phyloP scores from a whole-genome alignment of 2,329 filamentous ascomycete species.

The Penicillium palitans region DNA sequence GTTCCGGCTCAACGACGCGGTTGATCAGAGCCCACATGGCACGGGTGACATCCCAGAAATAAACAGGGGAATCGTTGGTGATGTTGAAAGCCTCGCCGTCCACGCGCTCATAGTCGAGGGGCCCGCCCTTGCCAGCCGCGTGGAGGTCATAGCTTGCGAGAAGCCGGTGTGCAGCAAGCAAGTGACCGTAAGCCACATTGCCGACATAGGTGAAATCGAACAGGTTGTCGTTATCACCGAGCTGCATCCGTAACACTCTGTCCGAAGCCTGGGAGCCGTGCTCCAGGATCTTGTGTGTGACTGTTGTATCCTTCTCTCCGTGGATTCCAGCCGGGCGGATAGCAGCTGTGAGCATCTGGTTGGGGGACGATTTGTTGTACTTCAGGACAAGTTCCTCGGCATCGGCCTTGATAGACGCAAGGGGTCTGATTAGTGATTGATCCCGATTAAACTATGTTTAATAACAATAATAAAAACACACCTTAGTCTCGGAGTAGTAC shows the following conservation, averaged over 20 bases:
- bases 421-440: slow-evolving; percentile 2
- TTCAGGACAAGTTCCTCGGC: slow-evolving; percentile 79
- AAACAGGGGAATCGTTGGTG: slow-evolving; percentile 83
- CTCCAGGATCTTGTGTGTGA: slow-evolving; percentile 71
- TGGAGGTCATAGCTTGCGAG: slow-evolving; percentile 55
- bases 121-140: slow-evolving; percentile 54
- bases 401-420: slow-evolving; percentile 55
- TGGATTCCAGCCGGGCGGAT: slow-evolving; percentile 88
- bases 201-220: slow-evolving; percentile 71
- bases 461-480: slow-evolving; percentile 40
- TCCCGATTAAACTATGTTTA: neutral
- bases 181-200: slow-evolving; percentile 75
- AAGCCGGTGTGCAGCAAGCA: slow-evolving; percentile 75
- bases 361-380: slow-evolving; percentile 63
- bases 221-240: slow-evolving; percentile 71
- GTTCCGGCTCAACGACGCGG: slow-evolving; percentile 44
- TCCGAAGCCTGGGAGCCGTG: slow-evolving; percentile 60
- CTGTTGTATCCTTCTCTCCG: slow-evolving; percentile 80
- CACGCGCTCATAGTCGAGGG: slow-evolving; percentile 70
- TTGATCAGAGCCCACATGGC: slow-evolving; percentile 66
- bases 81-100: slow-evolving; percentile 89
- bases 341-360: slow-evolving; percentile 70
- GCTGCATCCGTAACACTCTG: slow-evolving; percentile 72
- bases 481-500: slow-evolving; percentile 92
- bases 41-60: slow-evolving; percentile 86